phyloP scores from a whole-genome alignment of 108 stramenopile genomes.

The Fragilariopsis cylindrus region DNA sequence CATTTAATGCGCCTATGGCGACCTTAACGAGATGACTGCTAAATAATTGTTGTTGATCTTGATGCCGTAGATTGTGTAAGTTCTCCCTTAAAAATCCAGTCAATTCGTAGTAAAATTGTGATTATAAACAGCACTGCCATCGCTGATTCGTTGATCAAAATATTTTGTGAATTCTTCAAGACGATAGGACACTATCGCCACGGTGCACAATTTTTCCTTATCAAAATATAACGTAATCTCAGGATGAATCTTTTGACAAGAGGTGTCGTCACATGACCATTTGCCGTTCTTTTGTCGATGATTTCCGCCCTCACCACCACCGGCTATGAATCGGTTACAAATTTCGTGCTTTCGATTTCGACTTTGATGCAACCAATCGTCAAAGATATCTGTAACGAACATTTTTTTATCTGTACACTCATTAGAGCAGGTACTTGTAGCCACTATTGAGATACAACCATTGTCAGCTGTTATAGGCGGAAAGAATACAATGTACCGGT shows the following conservation, averaged over 20 bases:
- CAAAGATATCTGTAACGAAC: constrained; percentile 2
- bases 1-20: constrained; percentile 14
- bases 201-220: not conserved
- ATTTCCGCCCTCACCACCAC: not conserved
- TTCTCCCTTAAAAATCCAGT: constrained; percentile 3
- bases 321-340: not conserved
- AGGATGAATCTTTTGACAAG: constrained; percentile 1
- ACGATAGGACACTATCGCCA: constrained; percentile 1
- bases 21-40: constrained; percentile 2
- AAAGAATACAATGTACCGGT: too few species aligned
- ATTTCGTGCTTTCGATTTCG: too few species aligned
- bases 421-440: too few species aligned
- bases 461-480: too few species aligned
- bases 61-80: not conserved
- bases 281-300: not conserved
- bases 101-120: constrained; percentile 1
- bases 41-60: not conserved
- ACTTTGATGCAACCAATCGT: not conserved
- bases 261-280: not conserved
- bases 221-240: constrained; percentile 3
- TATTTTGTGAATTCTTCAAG: not conserved
- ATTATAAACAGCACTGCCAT: not conserved
- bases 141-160: not conserved
- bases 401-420: not conserved
- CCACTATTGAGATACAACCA: too few species aligned